phyloP scores from a whole-genome alignment of 768 basidiomycete genomes.

The Hygrophoropsis aurantiaca region DNA sequence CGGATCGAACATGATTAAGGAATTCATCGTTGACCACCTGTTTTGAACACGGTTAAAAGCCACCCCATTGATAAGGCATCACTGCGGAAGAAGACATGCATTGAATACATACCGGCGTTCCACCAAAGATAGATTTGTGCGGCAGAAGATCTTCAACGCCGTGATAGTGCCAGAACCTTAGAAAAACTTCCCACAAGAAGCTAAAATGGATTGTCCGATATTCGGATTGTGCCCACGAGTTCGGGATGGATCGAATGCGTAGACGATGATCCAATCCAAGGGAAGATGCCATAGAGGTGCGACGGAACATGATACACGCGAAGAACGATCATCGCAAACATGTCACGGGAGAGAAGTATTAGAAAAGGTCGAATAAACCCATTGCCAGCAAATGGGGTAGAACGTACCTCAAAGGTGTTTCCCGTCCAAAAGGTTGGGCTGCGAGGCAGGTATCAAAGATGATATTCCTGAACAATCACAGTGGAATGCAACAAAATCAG shows the following conservation, averaged over 20 bases:
- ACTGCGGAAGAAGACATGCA: too few relatives aligned
- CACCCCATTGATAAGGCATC: too few relatives aligned
- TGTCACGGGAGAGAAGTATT: background rate
- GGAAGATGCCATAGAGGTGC: too few relatives aligned
- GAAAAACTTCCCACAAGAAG: conserved; percentile 47
- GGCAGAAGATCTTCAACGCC: conserved; percentile 47
- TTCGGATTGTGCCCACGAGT: background rate
- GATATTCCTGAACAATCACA: conserved; percentile 31
- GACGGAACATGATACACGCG: too few relatives aligned
- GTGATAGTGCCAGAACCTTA: conserved; percentile 42
- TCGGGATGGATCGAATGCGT: too few relatives aligned
- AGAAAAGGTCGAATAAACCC: background rate
- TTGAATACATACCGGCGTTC: conserved; percentile 37
- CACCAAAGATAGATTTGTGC: conserved; percentile 43
- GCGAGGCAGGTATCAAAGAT: conserved; percentile 47
- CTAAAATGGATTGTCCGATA: conserved; percentile 17
- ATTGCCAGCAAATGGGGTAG: background rate
- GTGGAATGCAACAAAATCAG: background rate
- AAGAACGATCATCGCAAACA: background rate
- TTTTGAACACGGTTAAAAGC: background rate
- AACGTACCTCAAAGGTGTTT: conserved; percentile 48
- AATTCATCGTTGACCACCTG: conserved; percentile 55
- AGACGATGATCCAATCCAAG: background rate
- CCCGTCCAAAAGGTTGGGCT: conserved; percentile 50
- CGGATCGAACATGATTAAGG: conserved; percentile 41